Evolutionary conservation across 169 alveolate genomes (phyloP), one percentile per base, ranked within the genome.

Genomic region (Neospora caninum): DNA sequence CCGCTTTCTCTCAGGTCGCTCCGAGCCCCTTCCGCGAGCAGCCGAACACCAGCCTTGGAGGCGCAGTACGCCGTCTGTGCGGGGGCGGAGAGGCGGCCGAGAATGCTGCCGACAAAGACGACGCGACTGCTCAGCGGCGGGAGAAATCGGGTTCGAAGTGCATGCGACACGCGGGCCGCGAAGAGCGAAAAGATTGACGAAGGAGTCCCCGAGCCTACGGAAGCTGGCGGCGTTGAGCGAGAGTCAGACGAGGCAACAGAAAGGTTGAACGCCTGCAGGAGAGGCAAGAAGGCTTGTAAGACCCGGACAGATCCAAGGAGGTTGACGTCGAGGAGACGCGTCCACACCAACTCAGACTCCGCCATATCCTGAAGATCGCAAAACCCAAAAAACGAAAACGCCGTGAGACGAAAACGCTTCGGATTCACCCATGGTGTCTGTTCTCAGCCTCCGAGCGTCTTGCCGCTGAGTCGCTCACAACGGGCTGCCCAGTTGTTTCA

Each of bases 1-100:
- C 86, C 86, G 39, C 20, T n/a, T 10, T n/a, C 45, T 38, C 45
- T 78, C 45, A 22, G 22, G 10, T 78, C 45, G 39, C 45, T 38
- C 31, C 86, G 7, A 2, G 39, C 39, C 20, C 43, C 45, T 20
- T n/a, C 39, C n/a, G 86, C 39, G 42, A 78, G 86, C 18, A n/a
- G 39, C 20, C 45, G 86, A 20, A 78, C 86, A 0, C n/a, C 86
- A n/a, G 86, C 86, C 86, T 78, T 78, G 22, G 86, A 78, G 2
- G 86, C 86, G 45, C 43, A 78, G 86, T 78, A 78, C 27, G 86
- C 86, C 42, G 49, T n/a, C 20, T 78, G 86, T 25, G 43, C 86
- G 9, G 39, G 49, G 0, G 45, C 45, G 39, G 49, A 38, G 29
- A 78, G 18, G 39, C 86, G 39, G 43, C 86, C 86, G 86, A 78